Evolutionary conservation across 2,329 filamentous ascomycete genomes (phyloP), one percentile per base, ranked within the genome.

Genomic region (Beauveria bassiana): DNA sequence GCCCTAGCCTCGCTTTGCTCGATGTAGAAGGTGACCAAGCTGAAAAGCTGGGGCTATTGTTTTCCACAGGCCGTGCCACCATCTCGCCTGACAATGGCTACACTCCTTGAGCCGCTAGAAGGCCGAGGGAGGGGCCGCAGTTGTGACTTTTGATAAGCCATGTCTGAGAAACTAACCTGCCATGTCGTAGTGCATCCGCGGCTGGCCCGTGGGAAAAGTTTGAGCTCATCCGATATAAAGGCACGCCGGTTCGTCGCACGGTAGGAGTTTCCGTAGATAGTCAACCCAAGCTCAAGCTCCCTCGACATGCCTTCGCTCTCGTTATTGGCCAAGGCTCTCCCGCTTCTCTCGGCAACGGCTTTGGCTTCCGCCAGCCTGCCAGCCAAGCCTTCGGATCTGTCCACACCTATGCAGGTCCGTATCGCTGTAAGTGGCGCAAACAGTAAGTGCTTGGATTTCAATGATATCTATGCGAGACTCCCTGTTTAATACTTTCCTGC

Each of bases 381-480:
- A 8, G 54, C 75, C 7, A 77, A 77, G 42, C 81, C 81, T 1
- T 47, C 65, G 1, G 81, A 84, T 65, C 63, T 77, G 70, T 79
- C 80, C 3, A 84, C 81, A 1, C 81, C 81, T 3, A 74, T 78
- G 20, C 81, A 84, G 68, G 80, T 83, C 67, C 79, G 81, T 5
- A 71, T 84, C 59, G 77, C 81, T 20, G 72, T 83, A 12, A 78
- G 78, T 50, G 79, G 78, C 2, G 74, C 77, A 0, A 77, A 78
- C 63, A 72, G 80, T 82, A 65, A 70, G 75, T 55, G 28, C 22
- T 5, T n/a, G 2, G 12, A 45, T 16, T 28, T 24, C 24, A 26
- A 40, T n/a, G 6, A 59, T 60, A 38, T 58, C 7, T 58, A 56
- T 62, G 57, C 10, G 9, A 4, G 20, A 26, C 22, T 9, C 8